Conservation (phyloP, 305 asterid species). For the Solanum hybrid region DNA sequence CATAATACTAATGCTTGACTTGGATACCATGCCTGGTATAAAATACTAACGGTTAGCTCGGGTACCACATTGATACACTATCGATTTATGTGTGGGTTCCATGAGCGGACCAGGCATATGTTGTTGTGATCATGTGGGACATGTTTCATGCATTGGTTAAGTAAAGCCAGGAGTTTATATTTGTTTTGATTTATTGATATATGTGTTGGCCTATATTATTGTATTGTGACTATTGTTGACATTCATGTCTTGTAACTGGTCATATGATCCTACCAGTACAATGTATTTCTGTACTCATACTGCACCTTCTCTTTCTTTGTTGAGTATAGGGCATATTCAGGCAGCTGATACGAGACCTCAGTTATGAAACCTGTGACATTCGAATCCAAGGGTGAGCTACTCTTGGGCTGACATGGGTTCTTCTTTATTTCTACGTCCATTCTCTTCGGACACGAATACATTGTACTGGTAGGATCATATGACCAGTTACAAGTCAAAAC, state of each 20-base stretch:
- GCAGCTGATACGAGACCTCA: background rate
- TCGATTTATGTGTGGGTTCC: background rate
- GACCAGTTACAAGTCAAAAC: too few relatives aligned
- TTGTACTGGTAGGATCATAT: too few relatives aligned
- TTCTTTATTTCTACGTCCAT: background rate
- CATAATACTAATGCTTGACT: background rate
- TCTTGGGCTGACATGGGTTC: background rate
- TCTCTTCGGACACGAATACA: background rate
- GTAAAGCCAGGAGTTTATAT: background rate
- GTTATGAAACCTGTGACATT: background rate
- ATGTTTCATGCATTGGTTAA: too few relatives aligned
- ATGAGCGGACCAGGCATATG: background rate
- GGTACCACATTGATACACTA: background rate
- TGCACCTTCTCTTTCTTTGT: background rate
- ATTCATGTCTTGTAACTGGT: background rate
- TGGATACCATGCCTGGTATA: background rate
- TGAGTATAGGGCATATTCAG: background rate
- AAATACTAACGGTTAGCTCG: background rate
- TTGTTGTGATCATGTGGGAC: background rate
- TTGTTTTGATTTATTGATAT: too few relatives aligned
- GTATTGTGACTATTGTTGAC: background rate
- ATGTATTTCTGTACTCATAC: background rate
- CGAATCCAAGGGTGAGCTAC: background rate
- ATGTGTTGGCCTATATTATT: background rate
- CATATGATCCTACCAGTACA: background rate